These are phyloP conservation scores for Alternaria infectoria DNA, from an alignment of 2,329 filamentous ascomycete species.

Conservation along the genomic window DNA sequence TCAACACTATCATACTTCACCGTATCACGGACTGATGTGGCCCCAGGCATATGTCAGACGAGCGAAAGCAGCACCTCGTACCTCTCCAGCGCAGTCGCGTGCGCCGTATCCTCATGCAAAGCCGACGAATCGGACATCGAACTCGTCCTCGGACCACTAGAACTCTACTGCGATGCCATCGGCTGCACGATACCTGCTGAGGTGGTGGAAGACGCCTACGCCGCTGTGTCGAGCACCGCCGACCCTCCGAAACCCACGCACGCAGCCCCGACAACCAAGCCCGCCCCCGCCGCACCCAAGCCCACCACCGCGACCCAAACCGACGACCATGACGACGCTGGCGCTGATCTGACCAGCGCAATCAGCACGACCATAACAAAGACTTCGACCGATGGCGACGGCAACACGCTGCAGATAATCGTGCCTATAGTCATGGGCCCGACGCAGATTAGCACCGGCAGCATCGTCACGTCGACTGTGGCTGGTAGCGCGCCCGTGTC, in stretches of 20 bases:
- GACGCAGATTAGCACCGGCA: slow-evolving; percentile 26
- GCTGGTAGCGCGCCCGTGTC: slow-evolving; percentile 4
- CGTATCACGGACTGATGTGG: slow-evolving; percentile 1
- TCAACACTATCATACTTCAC: neutral
- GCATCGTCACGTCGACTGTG: slow-evolving; percentile 26
- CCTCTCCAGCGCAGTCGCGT: slow-evolving; percentile 27
- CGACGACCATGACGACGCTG: neutral
- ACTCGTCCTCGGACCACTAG: slow-evolving; percentile 24
- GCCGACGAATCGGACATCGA: slow-evolving; percentile 18
- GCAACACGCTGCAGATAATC: slow-evolving; percentile 29
- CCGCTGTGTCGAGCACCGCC: slow-evolving; percentile 15
- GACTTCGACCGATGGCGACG: slow-evolving; percentile 26
- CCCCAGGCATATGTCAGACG: slow-evolving; percentile 33
- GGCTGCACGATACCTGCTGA: slow-evolving; percentile 24
- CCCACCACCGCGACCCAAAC: slow-evolving; percentile 8
- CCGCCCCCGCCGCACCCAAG: slow-evolving; percentile 5
- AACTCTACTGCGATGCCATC: slow-evolving; percentile 24
- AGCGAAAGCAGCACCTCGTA: slow-evolving; percentile 23
- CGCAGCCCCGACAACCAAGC: neutral
- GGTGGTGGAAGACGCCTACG: slow-evolving; percentile 28
- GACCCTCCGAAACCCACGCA: slow-evolving; percentile 3
- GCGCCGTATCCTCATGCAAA: slow-evolving; percentile 24
- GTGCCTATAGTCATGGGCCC: slow-evolving; percentile 33
- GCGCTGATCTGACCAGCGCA: slow-evolving; percentile 17
- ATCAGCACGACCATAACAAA: slow-evolving; percentile 24